phyloP scores from a whole-genome alignment of 163 green algal species.

The Chlorella variabilis region DNA sequence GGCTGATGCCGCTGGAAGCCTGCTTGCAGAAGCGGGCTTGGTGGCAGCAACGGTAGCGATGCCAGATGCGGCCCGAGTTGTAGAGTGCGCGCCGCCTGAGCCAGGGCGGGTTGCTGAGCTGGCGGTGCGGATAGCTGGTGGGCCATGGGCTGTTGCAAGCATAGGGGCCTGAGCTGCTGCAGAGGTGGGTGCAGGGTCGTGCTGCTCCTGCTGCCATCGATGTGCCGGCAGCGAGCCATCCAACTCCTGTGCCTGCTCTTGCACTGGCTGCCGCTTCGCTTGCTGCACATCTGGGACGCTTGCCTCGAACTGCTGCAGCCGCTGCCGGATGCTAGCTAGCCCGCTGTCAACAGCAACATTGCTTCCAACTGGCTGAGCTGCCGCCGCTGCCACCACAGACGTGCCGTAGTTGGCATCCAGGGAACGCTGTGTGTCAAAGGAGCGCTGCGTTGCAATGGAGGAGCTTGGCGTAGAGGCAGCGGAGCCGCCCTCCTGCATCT shows the following conservation, averaged over 20 bases:
- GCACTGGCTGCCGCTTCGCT: neutral
- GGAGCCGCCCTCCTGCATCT: too few species aligned
- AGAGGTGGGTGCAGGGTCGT: too few species aligned
- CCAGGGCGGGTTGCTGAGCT: neutral
- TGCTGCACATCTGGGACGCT: constrained; percentile 1
- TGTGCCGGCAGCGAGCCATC: neutral
- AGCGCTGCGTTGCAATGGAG: too few species aligned
- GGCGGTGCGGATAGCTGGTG: neutral
- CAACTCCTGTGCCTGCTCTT: neutral
- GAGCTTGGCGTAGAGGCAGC: too few species aligned
- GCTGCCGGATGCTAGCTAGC: neutral
- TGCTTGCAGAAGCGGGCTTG: neutral
- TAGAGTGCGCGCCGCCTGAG: too few species aligned
- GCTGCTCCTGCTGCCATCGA: neutral
- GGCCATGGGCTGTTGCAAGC: neutral
- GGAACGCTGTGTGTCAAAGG: too few species aligned
- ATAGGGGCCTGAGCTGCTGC: neutral
- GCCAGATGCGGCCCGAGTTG: neutral
- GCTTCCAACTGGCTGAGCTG: too few species aligned
- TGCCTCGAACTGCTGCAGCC: constrained; percentile 7
- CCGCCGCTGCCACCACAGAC: too few species aligned
- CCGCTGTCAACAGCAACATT: neutral
- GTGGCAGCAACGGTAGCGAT: neutral
- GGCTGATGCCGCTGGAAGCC: neutral
- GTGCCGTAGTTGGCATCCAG: too few species aligned